Conservation (phyloP, 129 eudicot species). For the Flaveria robusta region DNA sequence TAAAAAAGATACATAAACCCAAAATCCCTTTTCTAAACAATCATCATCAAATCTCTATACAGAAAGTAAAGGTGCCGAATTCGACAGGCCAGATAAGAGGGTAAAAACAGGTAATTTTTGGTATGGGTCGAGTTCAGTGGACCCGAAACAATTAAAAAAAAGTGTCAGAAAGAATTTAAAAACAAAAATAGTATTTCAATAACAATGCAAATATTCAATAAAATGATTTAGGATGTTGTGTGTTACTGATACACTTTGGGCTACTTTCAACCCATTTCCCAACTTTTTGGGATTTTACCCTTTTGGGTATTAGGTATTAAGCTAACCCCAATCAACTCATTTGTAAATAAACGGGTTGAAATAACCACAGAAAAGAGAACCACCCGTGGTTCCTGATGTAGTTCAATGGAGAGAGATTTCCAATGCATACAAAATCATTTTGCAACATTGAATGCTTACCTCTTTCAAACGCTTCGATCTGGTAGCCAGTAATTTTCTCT, state of each 20-base stretch:
- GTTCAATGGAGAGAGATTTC: conserved; percentile 15
- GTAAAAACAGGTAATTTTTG: not conserved
- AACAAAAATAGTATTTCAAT: not conserved
- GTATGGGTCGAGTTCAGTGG: not conserved
- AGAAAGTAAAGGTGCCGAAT: not conserved
- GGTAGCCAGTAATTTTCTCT: conserved; percentile 50
- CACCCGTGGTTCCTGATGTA: conserved; percentile 21
- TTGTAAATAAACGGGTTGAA: not conserved
- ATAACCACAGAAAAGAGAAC: not conserved
- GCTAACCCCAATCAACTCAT: not conserved
- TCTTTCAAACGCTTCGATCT: conserved; percentile 67
- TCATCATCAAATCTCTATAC: not conserved
- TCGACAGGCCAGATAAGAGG: not conserved
- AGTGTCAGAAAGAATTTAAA: not conserved
- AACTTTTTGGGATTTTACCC: not conserved
- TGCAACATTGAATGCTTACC: conserved; percentile 44
- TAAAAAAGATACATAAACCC: too few species aligned
- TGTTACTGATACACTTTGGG: not conserved
- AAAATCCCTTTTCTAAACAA: too few species aligned
- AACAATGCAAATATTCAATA: not conserved
- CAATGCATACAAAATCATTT: not conserved
- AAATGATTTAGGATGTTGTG: not conserved
- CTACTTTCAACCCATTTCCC: not conserved
- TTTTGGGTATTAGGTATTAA: not conserved
- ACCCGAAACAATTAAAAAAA: not conserved